Percentiles rank a stretch among this genome's conserved stretches.
Conservation (phyloP, 306 rosid species). For the Castanea crenata region DNA sequence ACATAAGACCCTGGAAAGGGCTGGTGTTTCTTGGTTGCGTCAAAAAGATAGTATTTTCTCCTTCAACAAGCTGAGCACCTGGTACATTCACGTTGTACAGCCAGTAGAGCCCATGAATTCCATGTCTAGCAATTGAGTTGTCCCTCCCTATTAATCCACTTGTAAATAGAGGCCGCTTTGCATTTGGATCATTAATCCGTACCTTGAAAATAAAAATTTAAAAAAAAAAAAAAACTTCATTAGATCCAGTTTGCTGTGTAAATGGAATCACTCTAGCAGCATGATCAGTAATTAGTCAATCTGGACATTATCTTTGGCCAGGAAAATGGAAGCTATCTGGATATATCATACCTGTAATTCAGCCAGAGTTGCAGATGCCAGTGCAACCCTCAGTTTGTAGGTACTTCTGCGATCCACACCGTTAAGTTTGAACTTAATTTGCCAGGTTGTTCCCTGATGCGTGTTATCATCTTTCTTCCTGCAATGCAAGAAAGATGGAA, state of each 20-base stretch:
- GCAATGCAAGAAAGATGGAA: not conserved
- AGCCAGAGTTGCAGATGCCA: slow-evolving; percentile 71
- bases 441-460: slow-evolving; percentile 93
- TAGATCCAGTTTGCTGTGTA: not conserved
- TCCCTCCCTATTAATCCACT: slow-evolving; percentile 93
- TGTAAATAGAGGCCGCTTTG: slow-evolving; percentile 57
- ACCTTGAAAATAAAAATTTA: slow-evolving; percentile 36
- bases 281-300: not conserved
- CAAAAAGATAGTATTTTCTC: slow-evolving; percentile 68
- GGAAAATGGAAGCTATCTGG: not conserved
- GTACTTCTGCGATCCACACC: slow-evolving; percentile 36
- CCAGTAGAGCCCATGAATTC: slow-evolving; percentile 90
- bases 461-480: slow-evolving; percentile 68
- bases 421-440: slow-evolving; percentile 65
- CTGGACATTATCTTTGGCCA: not conserved
- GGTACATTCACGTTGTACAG: slow-evolving; percentile 45
- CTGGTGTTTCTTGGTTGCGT: slow-evolving; percentile 66
- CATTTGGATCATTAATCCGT: slow-evolving; percentile 62
- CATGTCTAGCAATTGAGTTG: slow-evolving; percentile 92
- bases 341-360: slow-evolving; percentile 70
- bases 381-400: slow-evolving; percentile 71
- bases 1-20: slow-evolving; percentile 84
- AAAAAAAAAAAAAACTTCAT: not conserved
- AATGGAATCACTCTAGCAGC: not conserved
- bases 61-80: slow-evolving; percentile 48